Percentiles rank a stretch among this genome's conserved stretches.
Evolutionary conservation across 306 rosid genomes (phyloP).

Genomic region (Gynostemma pentaphyllum): DNA sequence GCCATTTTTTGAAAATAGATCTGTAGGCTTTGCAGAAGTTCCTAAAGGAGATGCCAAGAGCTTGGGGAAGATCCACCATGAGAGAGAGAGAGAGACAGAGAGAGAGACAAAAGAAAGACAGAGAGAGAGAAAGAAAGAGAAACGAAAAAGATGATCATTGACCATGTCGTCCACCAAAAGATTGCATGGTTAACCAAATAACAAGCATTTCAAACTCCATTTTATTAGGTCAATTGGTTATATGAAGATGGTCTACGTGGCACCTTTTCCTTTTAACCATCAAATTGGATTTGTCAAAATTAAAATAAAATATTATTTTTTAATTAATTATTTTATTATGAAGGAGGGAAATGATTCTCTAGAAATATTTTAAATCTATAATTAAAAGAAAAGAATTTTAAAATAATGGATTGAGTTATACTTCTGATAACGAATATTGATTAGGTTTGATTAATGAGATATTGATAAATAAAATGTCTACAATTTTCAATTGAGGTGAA

Average conservation of each 20-base stretch:
- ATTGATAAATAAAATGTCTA: too few relatives aligned
- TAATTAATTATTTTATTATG: too few relatives aligned
- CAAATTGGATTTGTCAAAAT: too few relatives aligned
- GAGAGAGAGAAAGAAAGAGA: background rate
- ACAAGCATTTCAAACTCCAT: background rate
- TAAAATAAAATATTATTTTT: background rate
- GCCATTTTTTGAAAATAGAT: constrained; percentile 37
- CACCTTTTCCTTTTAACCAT: too few relatives aligned
- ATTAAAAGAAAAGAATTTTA: too few relatives aligned
- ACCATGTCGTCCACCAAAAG: background rate
- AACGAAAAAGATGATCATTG: background rate
- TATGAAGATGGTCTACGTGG: background rate
- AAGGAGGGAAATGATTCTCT: too few relatives aligned
- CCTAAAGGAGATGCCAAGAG: constrained; percentile 17
- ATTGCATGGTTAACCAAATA: background rate
- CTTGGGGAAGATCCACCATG: constrained; percentile 33
- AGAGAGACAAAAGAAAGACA: background rate
- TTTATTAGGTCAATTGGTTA: background rate
- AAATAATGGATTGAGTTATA: too few relatives aligned
- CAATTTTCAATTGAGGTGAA: too few relatives aligned
- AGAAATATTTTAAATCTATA: too few relatives aligned
- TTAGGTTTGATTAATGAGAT: too few relatives aligned
- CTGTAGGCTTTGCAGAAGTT: constrained; percentile 25
- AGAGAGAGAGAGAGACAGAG: constrained; percentile 9
- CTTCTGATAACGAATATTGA: too few relatives aligned